Evolutionary conservation across 1,284 basidiomycete species (phyloP).

Genomic region (Anthracocystis walkeri): DNA sequence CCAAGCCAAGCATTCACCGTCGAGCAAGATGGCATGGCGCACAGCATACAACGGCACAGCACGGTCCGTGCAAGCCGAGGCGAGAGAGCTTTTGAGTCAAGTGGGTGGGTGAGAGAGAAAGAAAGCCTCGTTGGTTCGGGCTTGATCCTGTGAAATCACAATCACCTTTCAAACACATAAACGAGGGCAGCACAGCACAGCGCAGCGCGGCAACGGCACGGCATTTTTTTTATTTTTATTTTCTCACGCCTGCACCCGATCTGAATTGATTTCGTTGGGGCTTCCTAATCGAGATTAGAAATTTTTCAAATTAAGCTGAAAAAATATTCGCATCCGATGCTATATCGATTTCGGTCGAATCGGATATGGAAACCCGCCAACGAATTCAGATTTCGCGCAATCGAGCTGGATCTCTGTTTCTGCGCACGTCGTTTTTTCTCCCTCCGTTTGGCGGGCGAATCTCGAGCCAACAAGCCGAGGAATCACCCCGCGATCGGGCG

Average conservation of each 20-base stretch:
- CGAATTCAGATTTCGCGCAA: constrained; percentile 7
- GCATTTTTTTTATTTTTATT: too few species aligned
- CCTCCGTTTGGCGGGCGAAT: neutral
- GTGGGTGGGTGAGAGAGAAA: too few species aligned
- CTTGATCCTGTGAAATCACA: too few species aligned
- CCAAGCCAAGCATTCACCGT: too few species aligned
- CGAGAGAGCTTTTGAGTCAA: too few species aligned
- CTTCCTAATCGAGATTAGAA: constrained; percentile 4
- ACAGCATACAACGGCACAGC: too few species aligned
- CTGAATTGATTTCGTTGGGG: neutral
- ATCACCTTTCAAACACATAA: too few species aligned
- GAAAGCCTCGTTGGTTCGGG: too few species aligned
- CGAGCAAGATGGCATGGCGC: too few species aligned
- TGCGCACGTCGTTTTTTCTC: neutral
- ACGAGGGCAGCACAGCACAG: too few species aligned
- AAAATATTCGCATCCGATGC: constrained; percentile 1
- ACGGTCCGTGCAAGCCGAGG: too few species aligned
- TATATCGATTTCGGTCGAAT: constrained; percentile 18
- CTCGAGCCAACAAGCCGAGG: neutral
- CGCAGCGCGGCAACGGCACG: too few species aligned
- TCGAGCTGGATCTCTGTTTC: neutral
- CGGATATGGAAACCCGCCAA: constrained; percentile 13
- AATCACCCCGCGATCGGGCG: constrained; percentile 36
- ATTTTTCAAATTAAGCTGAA: neutral
- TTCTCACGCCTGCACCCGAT: constrained; percentile 8